Evolutionary conservation across 2,329 filamentous ascomycete species (phyloP).

Genomic region (Fusarium torulosum): DNA sequence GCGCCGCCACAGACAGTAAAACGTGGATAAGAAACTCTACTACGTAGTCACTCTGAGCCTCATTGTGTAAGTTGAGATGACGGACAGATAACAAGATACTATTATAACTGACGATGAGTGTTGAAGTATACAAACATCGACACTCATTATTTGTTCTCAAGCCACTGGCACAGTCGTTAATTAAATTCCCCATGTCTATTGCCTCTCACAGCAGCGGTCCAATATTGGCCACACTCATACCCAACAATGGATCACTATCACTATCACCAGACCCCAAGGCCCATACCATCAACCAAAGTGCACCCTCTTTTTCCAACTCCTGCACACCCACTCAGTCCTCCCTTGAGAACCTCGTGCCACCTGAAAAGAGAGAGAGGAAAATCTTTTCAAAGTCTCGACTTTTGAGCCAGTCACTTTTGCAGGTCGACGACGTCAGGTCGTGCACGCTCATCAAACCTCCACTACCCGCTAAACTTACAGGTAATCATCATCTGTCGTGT

Average conservation of each 20-base stretch:
- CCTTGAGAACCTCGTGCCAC: constrained; percentile 18
- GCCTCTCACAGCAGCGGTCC: not conserved
- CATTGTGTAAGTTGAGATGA: constrained; percentile 2
- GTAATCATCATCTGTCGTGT: constrained; percentile 17
- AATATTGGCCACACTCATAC: constrained; percentile 18
- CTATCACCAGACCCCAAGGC: constrained; percentile 36
- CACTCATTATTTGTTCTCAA: not conserved
- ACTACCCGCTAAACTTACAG: not conserved
- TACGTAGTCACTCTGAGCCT: not conserved
- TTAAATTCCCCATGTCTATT: too few species aligned
- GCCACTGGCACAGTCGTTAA: too few species aligned
- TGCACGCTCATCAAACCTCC: not conserved
- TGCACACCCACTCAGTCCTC: constrained; percentile 29
- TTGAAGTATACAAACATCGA: not conserved
- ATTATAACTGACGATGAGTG: not conserved
- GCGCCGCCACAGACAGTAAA: constrained; percentile 25
- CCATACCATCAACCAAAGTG: constrained; percentile 21
- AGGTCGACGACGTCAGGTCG: not conserved
- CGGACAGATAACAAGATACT: not conserved
- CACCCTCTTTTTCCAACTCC: constrained; percentile 13
- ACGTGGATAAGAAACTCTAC: constrained; percentile 11
- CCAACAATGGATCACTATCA: constrained; percentile 23
- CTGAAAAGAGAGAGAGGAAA: not conserved
- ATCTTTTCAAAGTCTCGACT: constrained; percentile 5
- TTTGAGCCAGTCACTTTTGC: not conserved